Base-by-base conservation (phyloP, 352 stramenopile genomes). In the Globisporangium barbulae region DNA sequence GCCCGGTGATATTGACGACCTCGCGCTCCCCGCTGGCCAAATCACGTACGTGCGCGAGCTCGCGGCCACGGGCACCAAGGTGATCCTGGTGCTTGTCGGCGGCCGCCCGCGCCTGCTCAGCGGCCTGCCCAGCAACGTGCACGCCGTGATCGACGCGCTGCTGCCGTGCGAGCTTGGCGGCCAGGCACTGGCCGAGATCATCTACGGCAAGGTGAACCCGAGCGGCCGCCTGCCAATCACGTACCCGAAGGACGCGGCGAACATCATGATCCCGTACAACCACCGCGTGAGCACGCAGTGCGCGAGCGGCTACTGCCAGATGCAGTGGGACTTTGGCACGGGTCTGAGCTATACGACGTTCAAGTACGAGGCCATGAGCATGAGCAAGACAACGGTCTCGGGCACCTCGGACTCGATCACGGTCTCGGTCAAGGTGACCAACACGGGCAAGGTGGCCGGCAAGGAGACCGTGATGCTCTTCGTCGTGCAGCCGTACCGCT, bases 381-480 rank as follows among this genome's bases (percentile, higher is more conserved):
- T 88, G 22, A 78, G 67, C 65, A 77, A 78, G 56, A 74, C 63
- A 3, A 37, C 35, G 15, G n/a, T 64, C 4, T 71, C 76, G 22
- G 68, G 68, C 89, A 5, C 74, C 58, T 8, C 25, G 25, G 49
- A 55, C 49, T 55, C 49, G 49, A 41, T 55, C 49, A 55, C 49
- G 49, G 49, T 55, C 28, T 55, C 49, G 5, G 83, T 79, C 30
- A 83, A 63, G 1, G 86, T 97, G 17, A 85, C 69, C n/a, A 96
- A 96, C 69, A 88, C 73, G 3, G 89, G 88, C 10, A 63, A 65
- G 2, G 28, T 71, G 0, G 64, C 67, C 2, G 85, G 85, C 17
- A 89, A 94, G 47, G 84, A 96, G 62, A 85, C 75, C 0, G 76
- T 93, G 12, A 78, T 96, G 63, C 60, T 96, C 42, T 90, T 96